Evolutionary conservation across 2,329 filamentous ascomycete species (phyloP), one percentile per base, ranked within the genome.

Genomic region (Talaromyces pinophilus): DNA sequence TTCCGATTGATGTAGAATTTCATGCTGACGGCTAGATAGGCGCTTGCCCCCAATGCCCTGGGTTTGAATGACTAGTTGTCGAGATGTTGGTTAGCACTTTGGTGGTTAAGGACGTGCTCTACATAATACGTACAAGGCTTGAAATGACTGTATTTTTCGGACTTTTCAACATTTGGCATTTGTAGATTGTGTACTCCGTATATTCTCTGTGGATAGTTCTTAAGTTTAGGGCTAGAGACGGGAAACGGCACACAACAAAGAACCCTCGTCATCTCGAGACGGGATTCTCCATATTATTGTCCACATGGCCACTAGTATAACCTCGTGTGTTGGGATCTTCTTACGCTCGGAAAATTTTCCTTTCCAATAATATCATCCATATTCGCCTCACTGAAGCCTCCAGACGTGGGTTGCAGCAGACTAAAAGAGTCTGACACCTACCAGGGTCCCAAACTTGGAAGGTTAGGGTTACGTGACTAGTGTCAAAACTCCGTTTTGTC

Each of bases 11-110:
- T 57, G 54, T 38, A 40, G 30, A 19, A 30, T 38, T 6, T 35
- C 30, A 55, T 55, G 52, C 52, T 57, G 54, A 57, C 54, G 33
- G 33, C 52, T 57, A 5, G 30, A 15, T 57, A 57, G 30, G 54
- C 54, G 54, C 54, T 57, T 57, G 54, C 54, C 54, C 54, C 54
- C 54, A 57, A 38, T 15, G 5, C 10, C 52, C n/a, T 22, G 30
- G 30, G 52, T 15, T 22, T 38, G n/a, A 57, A 57, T 57, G 28
- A 57, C 52, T 57, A 57, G 52, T 35, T 3, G 17, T 57, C 19
- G n/a, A 15, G n/a, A 55, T 11, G 6, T 3, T 8, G 15, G 8
- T 35, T 5, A n/a, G 13, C 48, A 30, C 5, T 30, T 15, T 30
- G 15, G 33, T 17, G n/a, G 25, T 38, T 15, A 40, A 33, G 33